Conservation (phyloP, 805 yeast species). For the Ogataea philodendri region DNA sequence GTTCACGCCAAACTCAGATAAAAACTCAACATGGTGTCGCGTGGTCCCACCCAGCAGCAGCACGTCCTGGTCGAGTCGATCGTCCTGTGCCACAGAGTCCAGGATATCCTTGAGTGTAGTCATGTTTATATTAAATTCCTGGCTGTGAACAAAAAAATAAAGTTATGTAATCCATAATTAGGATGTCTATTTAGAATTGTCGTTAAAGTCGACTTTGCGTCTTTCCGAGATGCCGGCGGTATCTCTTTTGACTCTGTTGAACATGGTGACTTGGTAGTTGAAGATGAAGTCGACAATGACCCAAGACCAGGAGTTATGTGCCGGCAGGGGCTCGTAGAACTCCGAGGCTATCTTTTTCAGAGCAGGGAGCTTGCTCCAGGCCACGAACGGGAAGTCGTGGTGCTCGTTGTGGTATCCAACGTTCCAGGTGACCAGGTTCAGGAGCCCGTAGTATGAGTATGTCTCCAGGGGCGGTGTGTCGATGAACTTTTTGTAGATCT, state of each 20-base stretch:
- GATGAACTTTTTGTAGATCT: slow-evolving; percentile 27
- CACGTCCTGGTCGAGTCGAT: slow-evolving; percentile 2
- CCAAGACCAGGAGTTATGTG: slow-evolving; percentile 73
- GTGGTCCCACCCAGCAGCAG: slow-evolving; percentile 15
- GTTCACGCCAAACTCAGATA: slow-evolving; percentile 4
- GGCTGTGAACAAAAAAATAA: slow-evolving; percentile 1
- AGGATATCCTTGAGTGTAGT: slow-evolving; percentile 13
- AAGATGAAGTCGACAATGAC: slow-evolving; percentile 71
- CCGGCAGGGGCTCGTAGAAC: slow-evolving; percentile 78
- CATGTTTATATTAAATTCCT: slow-evolving; percentile 10
- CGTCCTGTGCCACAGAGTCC: slow-evolving; percentile 8
- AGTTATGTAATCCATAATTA: background rate
- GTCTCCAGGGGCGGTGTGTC: slow-evolving; percentile 71
- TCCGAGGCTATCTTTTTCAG: slow-evolving; percentile 69
- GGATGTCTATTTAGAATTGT: slow-evolving; percentile 33
- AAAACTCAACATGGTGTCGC: slow-evolving; percentile 6
- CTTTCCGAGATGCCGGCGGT: slow-evolving; percentile 36
- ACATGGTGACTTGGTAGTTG: slow-evolving; percentile 65
- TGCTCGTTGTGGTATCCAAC: slow-evolving; percentile 95
- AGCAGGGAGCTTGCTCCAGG: slow-evolving; percentile 78
- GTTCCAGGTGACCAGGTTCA: slow-evolving; percentile 81
- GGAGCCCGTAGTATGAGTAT: slow-evolving; percentile 80
- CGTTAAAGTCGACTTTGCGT: slow-evolving; percentile 33
- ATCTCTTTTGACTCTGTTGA: slow-evolving; percentile 76
- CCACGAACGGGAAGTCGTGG: slow-evolving; percentile 91